Conservation (phyloP, 2,329 filamentous ascomycete species). For the Colletotrichum spaethianum region DNA sequence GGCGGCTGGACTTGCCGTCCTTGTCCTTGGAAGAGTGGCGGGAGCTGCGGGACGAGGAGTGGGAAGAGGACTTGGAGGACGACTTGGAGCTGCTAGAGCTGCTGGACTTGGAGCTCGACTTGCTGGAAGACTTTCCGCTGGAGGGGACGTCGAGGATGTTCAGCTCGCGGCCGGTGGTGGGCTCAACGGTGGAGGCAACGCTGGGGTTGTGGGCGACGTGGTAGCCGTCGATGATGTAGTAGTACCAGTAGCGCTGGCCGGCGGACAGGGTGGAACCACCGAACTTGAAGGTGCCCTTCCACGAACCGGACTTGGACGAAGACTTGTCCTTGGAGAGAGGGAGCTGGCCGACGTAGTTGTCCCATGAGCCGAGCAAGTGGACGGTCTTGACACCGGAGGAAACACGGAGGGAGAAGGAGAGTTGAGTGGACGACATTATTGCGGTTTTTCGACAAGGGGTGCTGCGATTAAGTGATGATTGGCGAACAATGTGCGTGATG, state of each 20-base stretch:
- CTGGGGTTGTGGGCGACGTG: slow-evolving; percentile 97
- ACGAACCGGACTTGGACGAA: slow-evolving; percentile 88
- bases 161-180: slow-evolving; percentile 95
- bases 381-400: slow-evolving; percentile 97
- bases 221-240: slow-evolving; percentile 99
- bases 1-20: slow-evolving; percentile 62
- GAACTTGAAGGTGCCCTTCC: slow-evolving; percentile 98
- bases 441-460: slow-evolving; percentile 52
- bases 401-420: slow-evolving; percentile 96
- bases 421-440: slow-evolving; percentile 91
- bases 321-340: slow-evolving; percentile 91
- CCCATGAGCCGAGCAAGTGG: slow-evolving; percentile 97
- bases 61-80: slow-evolving; percentile 61
- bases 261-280: slow-evolving; percentile 87
- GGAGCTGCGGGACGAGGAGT: slow-evolving; percentile 59
- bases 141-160: slow-evolving; percentile 96
- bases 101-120: slow-evolving; percentile 45
- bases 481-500: slow-evolving; percentile 52
- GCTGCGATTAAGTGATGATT: slow-evolving; percentile 47
- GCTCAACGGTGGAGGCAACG: slow-evolving; percentile 90
- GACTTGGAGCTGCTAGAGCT: slow-evolving; percentile 60
- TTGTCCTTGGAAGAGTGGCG: slow-evolving; percentile 53
- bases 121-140: slow-evolving; percentile 55
- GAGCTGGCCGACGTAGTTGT: slow-evolving; percentile 95
- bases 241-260: slow-evolving; percentile 99